A percentile compares a stretch with the other conserved stretches of the same genome.
Evolutionary conservation across 805 yeast genomes (phyloP).

Genomic region (Zygoascus bituminiphila): DNA sequence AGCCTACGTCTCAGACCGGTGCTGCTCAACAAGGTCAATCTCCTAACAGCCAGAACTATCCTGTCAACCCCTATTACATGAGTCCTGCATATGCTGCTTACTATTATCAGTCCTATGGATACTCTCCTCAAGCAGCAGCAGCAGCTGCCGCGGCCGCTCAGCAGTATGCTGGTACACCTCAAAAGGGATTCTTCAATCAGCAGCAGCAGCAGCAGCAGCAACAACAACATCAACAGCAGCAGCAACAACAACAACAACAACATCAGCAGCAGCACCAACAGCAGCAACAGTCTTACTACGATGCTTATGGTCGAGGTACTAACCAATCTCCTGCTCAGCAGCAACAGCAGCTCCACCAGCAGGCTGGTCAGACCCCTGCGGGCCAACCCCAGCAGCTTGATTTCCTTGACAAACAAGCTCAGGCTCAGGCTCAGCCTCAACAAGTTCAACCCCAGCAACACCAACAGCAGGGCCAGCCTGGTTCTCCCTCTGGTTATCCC

Average conservation of each 20-base stretch:
- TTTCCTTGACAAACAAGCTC: conserved; percentile 7
- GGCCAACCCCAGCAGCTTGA: conserved; percentile 7
- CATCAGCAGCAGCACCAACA: no score
- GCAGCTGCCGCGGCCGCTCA: conserved; percentile 18
- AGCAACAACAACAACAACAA: no score
- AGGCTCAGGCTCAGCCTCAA: conserved; percentile 14
- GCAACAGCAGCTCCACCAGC: conserved; percentile 1
- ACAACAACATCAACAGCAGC: conserved; percentile 17
- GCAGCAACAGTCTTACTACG: conserved; percentile 17
- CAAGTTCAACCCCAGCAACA: conserved; percentile 19
- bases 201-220: conserved; percentile 16
- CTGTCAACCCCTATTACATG: conserved; percentile 20
- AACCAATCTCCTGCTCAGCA: conserved; percentile 6
- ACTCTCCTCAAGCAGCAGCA: conserved; percentile 20
- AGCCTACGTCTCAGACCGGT: conserved; percentile 16
- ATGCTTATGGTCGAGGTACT: conserved; percentile 2
- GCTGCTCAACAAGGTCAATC: conserved; percentile 21
- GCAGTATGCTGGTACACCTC: conserved; percentile 16
- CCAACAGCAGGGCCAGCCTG: conserved; percentile 16
- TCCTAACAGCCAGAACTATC: conserved; percentile 12
- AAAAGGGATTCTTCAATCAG: conserved; percentile 20
- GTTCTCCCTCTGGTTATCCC: conserved; percentile 12
- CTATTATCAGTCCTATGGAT: conserved; percentile 22
- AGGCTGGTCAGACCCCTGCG: conserved; percentile 2
- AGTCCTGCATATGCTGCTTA: conserved; percentile 22